A percentile compares a stretch with the other conserved stretches of the same genome.
These are phyloP conservation scores for Artemisia tridentata DNA, from an alignment of 129 eudicot genomes.

Conservation along the genomic window DNA sequence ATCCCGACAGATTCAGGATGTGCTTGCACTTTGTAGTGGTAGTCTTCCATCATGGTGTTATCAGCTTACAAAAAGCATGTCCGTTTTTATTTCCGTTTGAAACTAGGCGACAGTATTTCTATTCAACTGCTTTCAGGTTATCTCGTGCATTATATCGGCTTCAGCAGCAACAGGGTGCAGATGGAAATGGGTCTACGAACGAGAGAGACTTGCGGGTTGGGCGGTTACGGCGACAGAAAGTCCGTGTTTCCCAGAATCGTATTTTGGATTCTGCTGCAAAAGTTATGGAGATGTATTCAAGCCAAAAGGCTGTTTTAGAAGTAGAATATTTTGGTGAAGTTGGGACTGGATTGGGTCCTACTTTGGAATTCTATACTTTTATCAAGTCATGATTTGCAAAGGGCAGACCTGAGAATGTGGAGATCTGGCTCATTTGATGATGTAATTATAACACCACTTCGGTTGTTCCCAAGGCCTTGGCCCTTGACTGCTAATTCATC, in stretches of 20 bases:
- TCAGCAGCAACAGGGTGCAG: conserved; percentile 92
- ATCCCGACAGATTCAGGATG: conserved; percentile 82
- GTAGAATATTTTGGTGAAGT: conserved; percentile 95
- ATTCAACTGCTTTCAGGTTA: conserved; percentile 86
- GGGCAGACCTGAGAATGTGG: conserved; percentile 67
- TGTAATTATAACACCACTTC: conserved; percentile 58
- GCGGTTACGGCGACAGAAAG: conserved; percentile 76
- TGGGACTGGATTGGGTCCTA: conserved; percentile 94
- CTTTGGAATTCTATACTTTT: conserved; percentile 87
- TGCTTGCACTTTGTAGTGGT: conserved; percentile 84
- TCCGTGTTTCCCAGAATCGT: conserved; percentile 75
- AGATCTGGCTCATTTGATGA: conserved; percentile 43
- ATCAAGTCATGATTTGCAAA: conserved; percentile 79
- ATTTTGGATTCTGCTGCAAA: conserved; percentile 89
- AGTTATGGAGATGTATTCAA: conserved; percentile 92
- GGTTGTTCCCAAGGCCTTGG: conserved; percentile 93
- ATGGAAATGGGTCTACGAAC: conserved; percentile 61
- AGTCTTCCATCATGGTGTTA: conserved; percentile 94
- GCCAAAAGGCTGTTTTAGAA: conserved; percentile 87
- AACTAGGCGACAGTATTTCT: conserved; percentile 74
- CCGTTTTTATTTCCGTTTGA: conserved; percentile 91
- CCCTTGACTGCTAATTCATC: conserved; percentile 39
- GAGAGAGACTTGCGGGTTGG: conserved; percentile 76
- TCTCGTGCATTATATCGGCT: conserved; percentile 75
- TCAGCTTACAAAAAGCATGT: conserved; percentile 79